Evolutionary conservation across 176 grass and related monocot genomes (phyloP).

Genomic region (Zoysia pacifica): DNA sequence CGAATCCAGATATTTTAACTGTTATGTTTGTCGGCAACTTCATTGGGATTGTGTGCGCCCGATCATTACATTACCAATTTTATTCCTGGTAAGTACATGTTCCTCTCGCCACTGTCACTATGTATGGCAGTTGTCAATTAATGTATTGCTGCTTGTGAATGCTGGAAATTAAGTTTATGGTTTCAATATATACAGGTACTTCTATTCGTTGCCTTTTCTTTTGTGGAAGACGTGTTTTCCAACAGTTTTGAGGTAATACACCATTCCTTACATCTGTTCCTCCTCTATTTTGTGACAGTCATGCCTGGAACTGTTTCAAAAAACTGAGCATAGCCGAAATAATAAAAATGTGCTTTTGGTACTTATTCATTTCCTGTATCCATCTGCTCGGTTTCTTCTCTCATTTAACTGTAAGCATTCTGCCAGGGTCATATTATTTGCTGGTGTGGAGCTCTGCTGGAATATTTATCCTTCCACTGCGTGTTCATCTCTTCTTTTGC

Average conservation of each 20-base stretch:
- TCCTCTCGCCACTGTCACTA: neutral
- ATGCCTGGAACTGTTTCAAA: neutral
- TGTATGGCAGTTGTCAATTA: neutral
- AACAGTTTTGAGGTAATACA: slow-evolving; percentile 63
- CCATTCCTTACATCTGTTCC: neutral
- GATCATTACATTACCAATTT: slow-evolving; percentile 92
- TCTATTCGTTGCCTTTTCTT: slow-evolving; percentile 90
- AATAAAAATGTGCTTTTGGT: neutral
- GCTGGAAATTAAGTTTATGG: slow-evolving; percentile 5
- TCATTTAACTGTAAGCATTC: slow-evolving; percentile 3
- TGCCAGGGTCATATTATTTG: slow-evolving; percentile 76
- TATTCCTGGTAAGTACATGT: slow-evolving; percentile 75
- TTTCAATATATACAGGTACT: slow-evolving; percentile 67
- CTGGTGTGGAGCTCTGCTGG: slow-evolving; percentile 80
- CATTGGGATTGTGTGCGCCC: slow-evolving; percentile 76
- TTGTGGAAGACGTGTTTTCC: slow-evolving; percentile 77
- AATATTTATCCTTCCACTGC: slow-evolving; percentile 84
- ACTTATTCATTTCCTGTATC: neutral
- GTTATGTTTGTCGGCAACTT: slow-evolving; percentile 97
- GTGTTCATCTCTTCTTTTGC: slow-evolving; percentile 79
- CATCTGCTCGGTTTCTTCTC: slow-evolving; percentile 15
- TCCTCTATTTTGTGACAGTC: neutral
- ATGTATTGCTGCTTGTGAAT: slow-evolving; percentile 5
- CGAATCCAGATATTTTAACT: slow-evolving; percentile 67
- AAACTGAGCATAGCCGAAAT: neutral